phyloP scores from a whole-genome alignment of 306 rosid species.

The Ceratonia siliqua region DNA sequence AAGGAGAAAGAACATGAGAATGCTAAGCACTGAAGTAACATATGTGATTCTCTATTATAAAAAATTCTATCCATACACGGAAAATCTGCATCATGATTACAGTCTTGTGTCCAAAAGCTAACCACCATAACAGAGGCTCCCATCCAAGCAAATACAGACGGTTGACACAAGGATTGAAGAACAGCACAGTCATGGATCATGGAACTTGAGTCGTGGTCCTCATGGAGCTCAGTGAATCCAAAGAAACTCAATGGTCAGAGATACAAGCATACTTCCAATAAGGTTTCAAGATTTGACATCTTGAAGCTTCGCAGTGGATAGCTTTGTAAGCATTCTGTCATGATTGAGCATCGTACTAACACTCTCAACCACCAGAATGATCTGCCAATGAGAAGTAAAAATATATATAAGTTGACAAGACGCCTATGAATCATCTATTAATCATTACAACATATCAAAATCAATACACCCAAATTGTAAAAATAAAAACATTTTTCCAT shows the following conservation, averaged over 20 bases:
- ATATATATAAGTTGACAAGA: background rate
- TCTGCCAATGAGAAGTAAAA: constrained; percentile 39
- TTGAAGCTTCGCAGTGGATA: constrained; percentile 40
- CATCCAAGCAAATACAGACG: background rate
- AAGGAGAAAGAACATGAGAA: no score
- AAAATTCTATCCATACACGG: background rate
- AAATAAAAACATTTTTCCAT: background rate
- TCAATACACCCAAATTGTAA: background rate
- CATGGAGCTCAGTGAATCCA: background rate
- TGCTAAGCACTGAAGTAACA: background rate
- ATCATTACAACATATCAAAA: background rate
- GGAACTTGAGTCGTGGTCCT: background rate
- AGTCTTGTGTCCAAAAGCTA: background rate
- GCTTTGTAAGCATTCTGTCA: constrained; percentile 57
- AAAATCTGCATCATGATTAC: background rate
- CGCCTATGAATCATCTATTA: background rate
- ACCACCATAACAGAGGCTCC: background rate
- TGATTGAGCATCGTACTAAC: constrained; percentile 69
- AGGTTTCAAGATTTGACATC: constrained; percentile 37
- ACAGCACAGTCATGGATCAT: background rate
- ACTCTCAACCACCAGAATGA: constrained; percentile 65
- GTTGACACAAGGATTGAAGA: background rate
- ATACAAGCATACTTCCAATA: background rate
- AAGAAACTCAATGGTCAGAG: background rate
- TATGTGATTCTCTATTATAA: background rate